Evolutionary conservation across 1,284 basidiomycete genomes (phyloP), one percentile per base, ranked within the genome.

Genomic region (Leccinum insolens): DNA sequence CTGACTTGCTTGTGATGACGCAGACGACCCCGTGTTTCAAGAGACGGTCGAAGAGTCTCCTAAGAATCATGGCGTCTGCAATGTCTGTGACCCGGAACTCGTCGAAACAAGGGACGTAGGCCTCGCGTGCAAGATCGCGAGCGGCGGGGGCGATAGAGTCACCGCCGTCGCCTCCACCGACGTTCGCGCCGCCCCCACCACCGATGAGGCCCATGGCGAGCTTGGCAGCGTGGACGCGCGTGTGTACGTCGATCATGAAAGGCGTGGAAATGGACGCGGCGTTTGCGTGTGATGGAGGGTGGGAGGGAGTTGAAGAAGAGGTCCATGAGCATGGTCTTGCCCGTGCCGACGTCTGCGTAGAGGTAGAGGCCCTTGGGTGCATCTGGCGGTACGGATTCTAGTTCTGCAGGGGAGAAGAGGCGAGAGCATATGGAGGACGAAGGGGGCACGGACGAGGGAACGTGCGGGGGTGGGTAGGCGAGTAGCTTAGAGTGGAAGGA

Each of bases 31-130:
- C 98, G 73, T 93, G 91, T 62, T 91, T 90, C 64, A 96, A 84
- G 72, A 99, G 82, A 31, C 87, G 85, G 79, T 99, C 96, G 58
- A 99, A 83, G 22, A 99, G 82, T 63, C 95, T 88, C 34, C 97
- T 86, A 37, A 99, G 85, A 69, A 99, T 96, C 98, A 99, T 99
- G 12, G 98, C 98, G 74, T 99, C 96, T 20, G 95, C 97, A 72
- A 99, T 99, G 80, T 99, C 97, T 14, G 96, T 98, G 12, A 99
- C 94, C 87, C 99, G 97, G 77, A 99, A 99, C 82, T 99, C 98
- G 78, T 99, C 98, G 77, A 99, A 98, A 78, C 98, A 99, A 46
- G 99, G 82, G 2, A 99, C 89, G 65, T 86, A 88, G 6, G 93
- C 93, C 70, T 97, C 91, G 55, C 86, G 87, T 5, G 97, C 96